Evolutionary conservation across 2,329 filamentous ascomycete genomes (phyloP).

Genomic region (Dothideomycetes sp.): DNA sequence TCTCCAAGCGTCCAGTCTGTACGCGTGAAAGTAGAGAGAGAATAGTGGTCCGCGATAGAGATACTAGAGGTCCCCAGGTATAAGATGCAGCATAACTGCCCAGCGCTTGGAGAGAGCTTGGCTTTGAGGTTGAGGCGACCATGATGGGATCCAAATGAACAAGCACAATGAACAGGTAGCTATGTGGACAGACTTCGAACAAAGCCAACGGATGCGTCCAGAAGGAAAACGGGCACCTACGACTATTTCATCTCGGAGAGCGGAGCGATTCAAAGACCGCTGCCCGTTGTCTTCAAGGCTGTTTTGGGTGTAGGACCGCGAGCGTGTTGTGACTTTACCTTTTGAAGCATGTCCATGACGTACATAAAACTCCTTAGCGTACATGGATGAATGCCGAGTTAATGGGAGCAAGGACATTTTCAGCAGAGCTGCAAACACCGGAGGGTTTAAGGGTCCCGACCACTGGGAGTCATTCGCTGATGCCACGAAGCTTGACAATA

Average conservation of each 20-base stretch:
- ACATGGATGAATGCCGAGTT: too few species aligned
- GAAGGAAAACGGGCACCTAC: neutral
- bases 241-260: conserved; percentile 5
- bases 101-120: conserved; percentile 31
- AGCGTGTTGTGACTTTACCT: conserved; percentile 15
- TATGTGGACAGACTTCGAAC: conserved; percentile 5
- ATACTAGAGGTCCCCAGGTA: conserved; percentile 40
- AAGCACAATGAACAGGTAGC: conserved; percentile 6
- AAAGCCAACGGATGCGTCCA: neutral
- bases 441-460: too few species aligned
- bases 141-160: conserved; percentile 17
- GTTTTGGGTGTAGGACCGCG: conserved; percentile 1
- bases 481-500: too few species aligned
- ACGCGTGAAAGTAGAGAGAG: conserved; percentile 38
- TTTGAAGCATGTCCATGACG: conserved; percentile 17
- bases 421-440: too few species aligned
- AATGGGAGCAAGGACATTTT: too few species aligned
- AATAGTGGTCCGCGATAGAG: conserved; percentile 36
- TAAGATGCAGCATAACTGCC: conserved; percentile 36
- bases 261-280: conserved; percentile 13
- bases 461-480: too few species aligned
- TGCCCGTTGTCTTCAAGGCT: conserved; percentile 5
- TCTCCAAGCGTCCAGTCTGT: conserved; percentile 36
- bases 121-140: conserved; percentile 29
- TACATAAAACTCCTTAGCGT: conserved; percentile 7